Conservation (phyloP, 371 early-diverging fungal species). For the Choanephora cucurbitarum region DNA sequence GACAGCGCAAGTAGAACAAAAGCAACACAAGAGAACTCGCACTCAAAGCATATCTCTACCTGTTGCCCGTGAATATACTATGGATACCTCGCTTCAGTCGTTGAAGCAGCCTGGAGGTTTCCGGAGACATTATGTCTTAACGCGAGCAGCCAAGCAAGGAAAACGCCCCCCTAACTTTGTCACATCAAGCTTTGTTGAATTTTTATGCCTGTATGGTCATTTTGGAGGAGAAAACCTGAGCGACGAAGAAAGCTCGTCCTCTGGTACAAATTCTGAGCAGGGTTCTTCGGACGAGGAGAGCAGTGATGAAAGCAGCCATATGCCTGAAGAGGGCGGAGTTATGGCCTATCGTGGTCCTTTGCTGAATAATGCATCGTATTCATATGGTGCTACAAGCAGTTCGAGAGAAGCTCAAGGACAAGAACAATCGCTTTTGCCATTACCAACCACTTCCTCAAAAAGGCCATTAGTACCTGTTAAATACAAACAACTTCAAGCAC, state of each 20-base stretch:
- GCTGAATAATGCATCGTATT: conserved; percentile 30
- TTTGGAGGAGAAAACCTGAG: conserved; percentile 94
- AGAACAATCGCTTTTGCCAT: background rate
- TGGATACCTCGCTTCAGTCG: conserved; percentile 46
- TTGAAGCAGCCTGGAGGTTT: conserved; percentile 85
- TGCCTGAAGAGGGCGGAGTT: conserved; percentile 33
- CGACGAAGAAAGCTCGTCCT: conserved; percentile 73
- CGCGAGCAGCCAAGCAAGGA: conserved; percentile 71
- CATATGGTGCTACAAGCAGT: conserved; percentile 16
- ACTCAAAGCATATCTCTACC: conserved; percentile 63
- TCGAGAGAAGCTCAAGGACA: background rate
- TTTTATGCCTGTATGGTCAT: conserved; percentile 90
- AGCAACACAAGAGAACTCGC: conserved; percentile 53
- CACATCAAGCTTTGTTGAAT: conserved; percentile 91
- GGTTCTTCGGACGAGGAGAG: conserved; percentile 23
- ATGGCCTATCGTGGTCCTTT: conserved; percentile 36
- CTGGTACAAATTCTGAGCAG: conserved; percentile 36
- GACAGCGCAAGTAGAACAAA: conserved; percentile 76
- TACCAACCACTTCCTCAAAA: conserved; percentile 5
- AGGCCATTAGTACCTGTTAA: conserved; percentile 26
- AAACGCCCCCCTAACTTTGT: conserved; percentile 70
- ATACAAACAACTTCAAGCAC: conserved; percentile 36
- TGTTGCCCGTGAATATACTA: conserved; percentile 30
- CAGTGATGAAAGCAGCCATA: conserved; percentile 21
- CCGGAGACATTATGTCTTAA: conserved; percentile 80